Base-by-base conservation (phyloP, 306 rosid genomes). In the Fragaria nilgerrensis region DNA sequence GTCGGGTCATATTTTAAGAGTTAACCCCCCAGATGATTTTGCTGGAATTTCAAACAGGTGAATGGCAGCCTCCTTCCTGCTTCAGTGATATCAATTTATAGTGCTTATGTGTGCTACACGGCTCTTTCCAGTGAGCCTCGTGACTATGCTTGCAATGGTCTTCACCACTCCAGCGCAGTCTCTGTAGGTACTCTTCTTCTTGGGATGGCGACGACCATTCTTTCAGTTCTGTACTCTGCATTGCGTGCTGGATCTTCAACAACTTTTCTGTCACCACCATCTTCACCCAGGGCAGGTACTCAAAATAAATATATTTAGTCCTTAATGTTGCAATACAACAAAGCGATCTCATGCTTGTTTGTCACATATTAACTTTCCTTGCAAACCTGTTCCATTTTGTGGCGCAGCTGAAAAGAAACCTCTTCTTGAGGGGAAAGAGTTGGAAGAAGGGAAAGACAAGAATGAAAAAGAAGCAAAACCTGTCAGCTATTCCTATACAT, bases 31-130 rank as follows among this genome's bases (percentile, higher is more conserved):
- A 53, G 53, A 79, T 65, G 45, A 68, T 73, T 59, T 22, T 80
- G 79, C 36, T 66, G 66, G 70, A 67, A 62, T 82, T 71, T 76
- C 79, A 75, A 78, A 78, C 94, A 95, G 97, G 97, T 95, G 74
- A 95, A 89, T 48, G 99, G 99, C 52, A 95, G 99, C 85, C 90
- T 95, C 79, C 83, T 95, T 86, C 99, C 99, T 67, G 97, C 99
- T 39, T 85, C 99, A 68, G 97, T 95, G 87, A 89, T 95, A 70
- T 90, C 97, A 65, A 79, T 95, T 73, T 95, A 92, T 50, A 86
- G 92, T 85, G 99, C 97, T 41, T 95, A 95, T 53, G 76, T 92
- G 76, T 91, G 97, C 90, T 95, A 88, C 88, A 92, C 97, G 45
- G 99, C 91, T 37, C 97, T 95, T 68, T 83, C 97, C 69, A 88